phyloP scores from a whole-genome alignment of 352 stramenopile genomes.

The Globisporangium solare region DNA sequence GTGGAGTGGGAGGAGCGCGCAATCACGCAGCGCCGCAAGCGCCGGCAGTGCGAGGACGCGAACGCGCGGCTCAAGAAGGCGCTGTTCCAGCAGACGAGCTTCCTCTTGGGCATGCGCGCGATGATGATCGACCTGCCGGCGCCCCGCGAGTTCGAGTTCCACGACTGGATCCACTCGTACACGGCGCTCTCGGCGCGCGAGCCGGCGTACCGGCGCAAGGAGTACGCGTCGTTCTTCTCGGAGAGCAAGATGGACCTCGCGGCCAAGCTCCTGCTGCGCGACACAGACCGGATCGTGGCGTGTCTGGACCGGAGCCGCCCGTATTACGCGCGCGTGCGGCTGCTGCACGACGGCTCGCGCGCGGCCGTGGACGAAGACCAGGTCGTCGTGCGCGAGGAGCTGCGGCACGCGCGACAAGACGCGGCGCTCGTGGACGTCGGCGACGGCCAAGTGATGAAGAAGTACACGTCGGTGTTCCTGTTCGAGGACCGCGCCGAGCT shows the following conservation, averaged over 20 bases:
- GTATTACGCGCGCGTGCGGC: slow-evolving; percentile 33
- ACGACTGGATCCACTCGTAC: slow-evolving; percentile 77
- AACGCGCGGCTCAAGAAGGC: slow-evolving; percentile 59
- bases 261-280: slow-evolving; percentile 42
- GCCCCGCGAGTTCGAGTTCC: slow-evolving; percentile 53
- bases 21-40: slow-evolving; percentile 58
- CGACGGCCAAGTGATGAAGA: slow-evolving; percentile 56
- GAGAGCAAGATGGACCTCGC: slow-evolving; percentile 61
- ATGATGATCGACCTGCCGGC: slow-evolving; percentile 38
- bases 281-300: slow-evolving; percentile 35
- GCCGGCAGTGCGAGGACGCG: slow-evolving; percentile 44
- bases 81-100: slow-evolving; percentile 65
- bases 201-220: slow-evolving; percentile 22
- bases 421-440: slow-evolving; percentile 13
- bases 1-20: slow-evolving; percentile 54
- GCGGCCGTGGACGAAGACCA: slow-evolving; percentile 27
- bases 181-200: slow-evolving; percentile 37
- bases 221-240: slow-evolving; percentile 46
- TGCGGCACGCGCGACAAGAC: slow-evolving; percentile 19
- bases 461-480: slow-evolving; percentile 61
- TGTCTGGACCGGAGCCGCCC: slow-evolving; percentile 20
- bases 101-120: slow-evolving; percentile 43
- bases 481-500: slow-evolving; percentile 34
- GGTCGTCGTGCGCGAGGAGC: slow-evolving; percentile 29
- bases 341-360: slow-evolving; percentile 54